A percentile compares a stretch with the other conserved stretches of the same genome.
phyloP scores from a whole-genome alignment of 441 rosid genomes.

The Gossypium gossypioides region DNA sequence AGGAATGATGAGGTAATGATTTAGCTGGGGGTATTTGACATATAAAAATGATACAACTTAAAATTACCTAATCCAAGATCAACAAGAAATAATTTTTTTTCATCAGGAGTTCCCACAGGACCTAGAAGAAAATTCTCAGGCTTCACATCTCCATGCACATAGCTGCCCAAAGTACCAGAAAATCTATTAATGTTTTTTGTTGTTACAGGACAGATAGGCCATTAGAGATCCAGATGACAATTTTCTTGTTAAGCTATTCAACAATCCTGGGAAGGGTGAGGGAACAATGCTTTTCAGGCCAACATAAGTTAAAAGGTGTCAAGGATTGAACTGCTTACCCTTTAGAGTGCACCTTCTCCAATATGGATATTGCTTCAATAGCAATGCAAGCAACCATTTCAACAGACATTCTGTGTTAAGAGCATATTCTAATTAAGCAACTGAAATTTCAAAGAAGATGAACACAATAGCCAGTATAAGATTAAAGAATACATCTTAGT shows the following conservation, averaged over 20 bases:
- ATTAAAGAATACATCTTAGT: conserved; percentile 1
- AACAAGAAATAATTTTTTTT: conserved; percentile 46
- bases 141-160: conserved; percentile 68
- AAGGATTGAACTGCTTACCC: conserved; percentile 37
- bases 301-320: neutral
- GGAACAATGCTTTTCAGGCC: neutral
- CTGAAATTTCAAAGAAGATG: neutral
- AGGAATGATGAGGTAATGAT: neutral
- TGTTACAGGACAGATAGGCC: neutral
- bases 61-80: conserved; percentile 60
- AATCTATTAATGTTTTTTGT: neutral
- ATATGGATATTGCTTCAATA: conserved; percentile 65
- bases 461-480: neutral
- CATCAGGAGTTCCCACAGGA: conserved; percentile 40
- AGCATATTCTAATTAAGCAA: conserved; percentile 7
- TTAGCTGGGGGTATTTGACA: neutral
- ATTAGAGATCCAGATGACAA: conserved; percentile 2
- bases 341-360: conserved; percentile 57
- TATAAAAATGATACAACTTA: neutral
- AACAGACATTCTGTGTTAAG: conserved; percentile 42
- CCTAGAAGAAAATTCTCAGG: conserved; percentile 68
- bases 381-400: conserved; percentile 79
- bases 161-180: conserved; percentile 23
- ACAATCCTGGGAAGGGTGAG: neutral
- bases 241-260: neutral